Base-by-base conservation (phyloP, 495 filamentous ascomycete species). In the Trichoderma reesei region DNA sequence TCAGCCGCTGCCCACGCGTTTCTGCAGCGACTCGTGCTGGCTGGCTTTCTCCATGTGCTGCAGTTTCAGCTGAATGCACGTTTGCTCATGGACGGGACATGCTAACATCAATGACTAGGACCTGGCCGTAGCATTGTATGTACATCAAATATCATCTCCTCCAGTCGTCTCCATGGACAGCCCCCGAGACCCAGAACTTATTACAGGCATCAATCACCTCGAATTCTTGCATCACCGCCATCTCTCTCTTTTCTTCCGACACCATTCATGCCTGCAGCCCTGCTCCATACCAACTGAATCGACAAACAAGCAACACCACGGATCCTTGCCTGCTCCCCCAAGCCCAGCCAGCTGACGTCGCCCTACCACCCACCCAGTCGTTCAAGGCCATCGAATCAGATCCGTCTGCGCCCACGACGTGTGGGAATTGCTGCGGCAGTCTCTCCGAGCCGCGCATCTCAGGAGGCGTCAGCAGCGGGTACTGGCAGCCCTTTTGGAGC, bases 401-500 rank as follows among this genome's bases (percentile, higher is more conserved):
- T 2, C 33, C 5, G 26, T 56, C 51, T 9, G 26, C 51, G 51
- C 20, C 51, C 20, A 10, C 3, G 20, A 13, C 20, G 31, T 14
- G 51, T 31, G 51, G 51, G 51, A 56, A 31, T 56, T 33, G 20
- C 11, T 31, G 51, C 51, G 34, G 10, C 51, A 33, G 9, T 18
- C 34, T n/a, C 26, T 33, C 31, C 51, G 13, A 10, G 31, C 51
- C 34, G 51, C 51, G 51, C 51, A 56, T 31, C 9, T 56, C 51
- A 56, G 51, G 51, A 56, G 51, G 51, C 51, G 51, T 56, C 51
- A 56, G 51, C 51, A 56, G 51, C 51, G 51, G 44, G 44, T 48
- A 48, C n/a, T 3, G n/a, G 7, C 31, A 34, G 51, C 51, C 9
- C 34, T 10, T 31, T 56, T 13, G 51, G 26, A 26, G 26, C 26